phyloP scores from a whole-genome alignment of 768 basidiomycete genomes.

The Lactarius deliciosus region DNA sequence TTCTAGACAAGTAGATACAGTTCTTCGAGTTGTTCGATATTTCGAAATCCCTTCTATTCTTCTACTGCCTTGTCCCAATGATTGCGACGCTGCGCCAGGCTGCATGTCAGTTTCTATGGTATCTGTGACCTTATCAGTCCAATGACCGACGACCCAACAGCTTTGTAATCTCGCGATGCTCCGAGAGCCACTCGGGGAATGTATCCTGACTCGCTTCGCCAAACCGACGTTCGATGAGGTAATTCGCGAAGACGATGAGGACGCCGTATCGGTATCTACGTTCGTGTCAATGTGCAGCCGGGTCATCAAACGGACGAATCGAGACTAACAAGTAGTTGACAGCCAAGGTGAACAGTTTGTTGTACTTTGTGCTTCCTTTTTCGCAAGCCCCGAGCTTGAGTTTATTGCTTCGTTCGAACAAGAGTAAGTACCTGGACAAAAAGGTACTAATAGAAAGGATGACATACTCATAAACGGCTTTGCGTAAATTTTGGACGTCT shows the following conservation, averaged over 20 bases:
- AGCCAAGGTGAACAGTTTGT: slow-evolving; percentile 68
- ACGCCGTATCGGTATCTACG: slow-evolving; percentile 83
- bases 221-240: slow-evolving; percentile 70
- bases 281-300: slow-evolving; percentile 10
- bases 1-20: not conserved
- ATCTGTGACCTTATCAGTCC: slow-evolving; percentile 42
- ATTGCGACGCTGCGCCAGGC: not conserved
- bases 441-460: not conserved
- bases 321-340: slow-evolving; percentile 80
- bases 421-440: not conserved
- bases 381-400: slow-evolving; percentile 83
- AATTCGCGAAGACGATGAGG: slow-evolving; percentile 92
- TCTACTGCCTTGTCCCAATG: not conserved
- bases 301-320: slow-evolving; percentile 18
- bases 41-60: not conserved
- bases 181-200: slow-evolving; percentile 81
- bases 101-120: not conserved
- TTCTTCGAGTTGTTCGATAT: not conserved
- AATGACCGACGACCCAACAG: slow-evolving; percentile 66
- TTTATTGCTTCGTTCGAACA: slow-evolving; percentile 64
- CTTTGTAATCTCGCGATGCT: slow-evolving; percentile 82
- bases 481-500: slow-evolving; percentile 95
- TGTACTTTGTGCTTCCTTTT: slow-evolving; percentile 74
- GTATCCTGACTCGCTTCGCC: slow-evolving; percentile 44
- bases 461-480: slow-evolving; percentile 90